phyloP scores from a whole-genome alignment of 345 rosid genomes.

The Eucalyptus sp. region DNA sequence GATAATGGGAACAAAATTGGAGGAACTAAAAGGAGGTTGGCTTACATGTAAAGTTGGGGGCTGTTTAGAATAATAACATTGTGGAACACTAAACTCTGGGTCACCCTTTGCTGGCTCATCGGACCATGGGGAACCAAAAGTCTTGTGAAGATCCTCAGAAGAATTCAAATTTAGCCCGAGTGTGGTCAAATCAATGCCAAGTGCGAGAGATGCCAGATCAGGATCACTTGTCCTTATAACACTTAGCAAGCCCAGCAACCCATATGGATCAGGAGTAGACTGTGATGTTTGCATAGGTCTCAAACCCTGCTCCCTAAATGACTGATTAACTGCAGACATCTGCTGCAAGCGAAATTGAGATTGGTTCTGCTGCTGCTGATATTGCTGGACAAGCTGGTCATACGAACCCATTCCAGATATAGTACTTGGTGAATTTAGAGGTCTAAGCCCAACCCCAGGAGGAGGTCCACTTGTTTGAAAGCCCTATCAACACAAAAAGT shows the following conservation, averaged over 20 bases:
- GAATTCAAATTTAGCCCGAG: constrained; percentile 94
- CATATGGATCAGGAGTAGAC: constrained; percentile 44
- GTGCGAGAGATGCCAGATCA: constrained; percentile 7
- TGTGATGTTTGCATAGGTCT: constrained; percentile 13
- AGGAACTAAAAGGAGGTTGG: neutral
- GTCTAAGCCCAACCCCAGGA: constrained; percentile 83
- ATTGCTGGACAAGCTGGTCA: constrained; percentile 83
- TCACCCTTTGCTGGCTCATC: constrained; percentile 95
- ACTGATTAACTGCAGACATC: constrained; percentile 73
- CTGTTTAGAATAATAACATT: constrained; percentile 81
- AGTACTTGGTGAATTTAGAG: constrained; percentile 62
- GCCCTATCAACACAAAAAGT: neutral
- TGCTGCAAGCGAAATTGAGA: constrained; percentile 90
- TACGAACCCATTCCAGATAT: constrained; percentile 59
- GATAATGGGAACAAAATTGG: neutral
- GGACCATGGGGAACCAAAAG: constrained; percentile 99
- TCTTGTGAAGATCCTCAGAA: constrained; percentile 81
- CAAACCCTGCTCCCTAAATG: constrained; percentile 79
- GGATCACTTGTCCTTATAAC: neutral
- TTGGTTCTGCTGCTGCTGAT: constrained; percentile 79
- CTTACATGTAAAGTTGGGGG: constrained; percentile 77
- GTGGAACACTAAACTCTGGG: constrained; percentile 85
- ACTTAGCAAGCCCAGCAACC: constrained; percentile 3
- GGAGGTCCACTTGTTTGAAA: constrained; percentile 74
- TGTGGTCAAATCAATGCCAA: constrained; percentile 76